Evolutionary conservation across 2,329 filamentous ascomycete species (phyloP).

Genomic region (Cadophora sp.): DNA sequence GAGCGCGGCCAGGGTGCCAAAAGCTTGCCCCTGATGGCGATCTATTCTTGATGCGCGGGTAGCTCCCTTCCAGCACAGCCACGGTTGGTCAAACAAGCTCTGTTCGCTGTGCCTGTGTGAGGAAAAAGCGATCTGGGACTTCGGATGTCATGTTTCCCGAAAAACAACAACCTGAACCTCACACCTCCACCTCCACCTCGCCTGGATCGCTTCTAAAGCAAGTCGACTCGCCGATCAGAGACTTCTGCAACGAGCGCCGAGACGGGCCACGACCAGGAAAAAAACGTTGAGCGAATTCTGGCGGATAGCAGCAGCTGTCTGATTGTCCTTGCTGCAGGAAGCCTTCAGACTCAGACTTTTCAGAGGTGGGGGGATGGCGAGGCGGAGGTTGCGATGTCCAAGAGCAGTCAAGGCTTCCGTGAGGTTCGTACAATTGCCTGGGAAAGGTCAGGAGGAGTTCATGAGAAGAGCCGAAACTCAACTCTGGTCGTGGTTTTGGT

Average conservation of each 20-base stretch:
- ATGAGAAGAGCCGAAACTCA: conserved; percentile 14
- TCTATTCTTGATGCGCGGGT: conserved; percentile 31
- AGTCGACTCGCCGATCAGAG: conserved; percentile 16
- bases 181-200: background rate
- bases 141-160: conserved; percentile 33
- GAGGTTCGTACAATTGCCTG: conserved; percentile 4
- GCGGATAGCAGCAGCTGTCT: conserved; percentile 24
- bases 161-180: conserved; percentile 1
- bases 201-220: background rate
- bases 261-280: conserved; percentile 16
- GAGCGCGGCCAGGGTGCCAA: conserved; percentile 1
- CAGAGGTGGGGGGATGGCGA: background rate
- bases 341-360: background rate
- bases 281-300: background rate
- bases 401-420: conserved; percentile 4
- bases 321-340: conserved; percentile 11
- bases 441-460: conserved; percentile 1
- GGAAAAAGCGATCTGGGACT: conserved; percentile 3
- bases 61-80: conserved; percentile 30
- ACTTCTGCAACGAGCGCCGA: conserved; percentile 12
- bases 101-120: conserved; percentile 27
- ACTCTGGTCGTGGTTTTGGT: background rate
- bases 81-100: conserved; percentile 34
- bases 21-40: conserved; percentile 20
- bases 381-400: conserved; percentile 2